Percentiles rank a stretch among this genome's conserved stretches.
phyloP scores from a whole-genome alignment of 1,284 basidiomycete species.

The Bondarzewia mesenterica region DNA sequence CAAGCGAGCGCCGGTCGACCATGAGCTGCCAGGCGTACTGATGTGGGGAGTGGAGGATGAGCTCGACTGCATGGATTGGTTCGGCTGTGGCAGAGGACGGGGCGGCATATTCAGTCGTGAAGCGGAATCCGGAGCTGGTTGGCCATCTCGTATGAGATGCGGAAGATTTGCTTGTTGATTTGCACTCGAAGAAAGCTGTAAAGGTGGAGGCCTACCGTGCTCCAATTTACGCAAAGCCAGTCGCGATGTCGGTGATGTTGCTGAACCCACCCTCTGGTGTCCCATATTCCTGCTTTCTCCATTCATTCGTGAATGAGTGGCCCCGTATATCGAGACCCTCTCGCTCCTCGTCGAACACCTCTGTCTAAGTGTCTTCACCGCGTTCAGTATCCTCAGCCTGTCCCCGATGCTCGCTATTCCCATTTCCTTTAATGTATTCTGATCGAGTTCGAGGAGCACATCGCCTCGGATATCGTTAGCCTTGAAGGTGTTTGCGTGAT shows the following conservation, averaged over 20 bases:
- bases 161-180: slow-evolving; percentile 49
- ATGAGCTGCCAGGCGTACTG: slow-evolving; percentile 22
- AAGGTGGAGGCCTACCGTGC: slow-evolving; percentile 54
- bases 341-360: slow-evolving; percentile 28
- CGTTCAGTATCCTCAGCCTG: slow-evolving; percentile 77
- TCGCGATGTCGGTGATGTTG: slow-evolving; percentile 18
- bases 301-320: slow-evolving; percentile 7
- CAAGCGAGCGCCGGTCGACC: slow-evolving; percentile 35
- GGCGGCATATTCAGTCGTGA: slow-evolving; percentile 22
- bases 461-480: slow-evolving; percentile 85
- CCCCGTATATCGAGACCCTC: slow-evolving; percentile 8
- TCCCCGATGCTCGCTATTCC: slow-evolving; percentile 85
- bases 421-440: slow-evolving; percentile 81
- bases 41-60: slow-evolving; percentile 14
- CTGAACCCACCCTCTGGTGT: slow-evolving; percentile 11
- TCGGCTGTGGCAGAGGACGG: slow-evolving; percentile 37
- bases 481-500: slow-evolving; percentile 65
- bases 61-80: slow-evolving; percentile 13
- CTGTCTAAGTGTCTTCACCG: slow-evolving; percentile 71
- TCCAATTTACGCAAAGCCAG: slow-evolving; percentile 32
- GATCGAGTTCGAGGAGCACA: slow-evolving; percentile 84
- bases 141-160: slow-evolving; percentile 51
- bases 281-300: slow-evolving; percentile 10
- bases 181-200: slow-evolving; percentile 46
- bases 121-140: slow-evolving; percentile 43